Evolutionary conservation across 1,284 basidiomycete species (phyloP), one percentile per base, ranked within the genome.

Genomic region (Ustilago crameri): DNA sequence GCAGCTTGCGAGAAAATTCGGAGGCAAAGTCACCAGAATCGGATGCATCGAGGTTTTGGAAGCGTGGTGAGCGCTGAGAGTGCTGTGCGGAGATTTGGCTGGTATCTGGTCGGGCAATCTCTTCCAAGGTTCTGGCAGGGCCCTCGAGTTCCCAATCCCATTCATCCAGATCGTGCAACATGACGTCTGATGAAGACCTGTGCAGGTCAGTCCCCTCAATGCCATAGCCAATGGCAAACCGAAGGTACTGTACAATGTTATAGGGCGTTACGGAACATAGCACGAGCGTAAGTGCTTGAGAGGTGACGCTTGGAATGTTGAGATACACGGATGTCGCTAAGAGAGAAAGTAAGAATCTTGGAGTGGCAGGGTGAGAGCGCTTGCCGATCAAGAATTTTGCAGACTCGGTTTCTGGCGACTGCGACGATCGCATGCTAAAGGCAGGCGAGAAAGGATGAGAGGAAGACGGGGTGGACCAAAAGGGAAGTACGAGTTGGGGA

Each of bases 281-380:
- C 22, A 95, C 88, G 49, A 88, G 85, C 0, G 88, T 86, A 22
- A 95, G 86, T 0, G 91, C 90, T 70, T 92, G 90, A 1, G 91
- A 88, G 20, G 91, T 89, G 26, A 94, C 83, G 12, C 89, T 87
- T 0, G 91, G 91, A 23, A 95, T 90, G 40, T 91, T 91, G 32
- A 97, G 89, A 83, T 93, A 96, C 42, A 91, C 88, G 0, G 92
- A 88, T 5, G 93, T 93, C 0, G 93, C 92, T 27, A 95, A 87
- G 17, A 95, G 87, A 5, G 93, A 94, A 12, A 95, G 87, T 2
- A 96, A 87, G 79, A 96, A 90, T 8, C 89, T 87, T 4, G 93
- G 92, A 1, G 90, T 89, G 0, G 90, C 91, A 0, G 90, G 89
- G 57, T 94, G 91, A 83, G 49, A 69, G 22, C 30, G 45, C 51